Evolutionary conservation across 2,329 filamentous ascomycete species (phyloP).

Genomic region (Aspergillus pseudoterreus): DNA sequence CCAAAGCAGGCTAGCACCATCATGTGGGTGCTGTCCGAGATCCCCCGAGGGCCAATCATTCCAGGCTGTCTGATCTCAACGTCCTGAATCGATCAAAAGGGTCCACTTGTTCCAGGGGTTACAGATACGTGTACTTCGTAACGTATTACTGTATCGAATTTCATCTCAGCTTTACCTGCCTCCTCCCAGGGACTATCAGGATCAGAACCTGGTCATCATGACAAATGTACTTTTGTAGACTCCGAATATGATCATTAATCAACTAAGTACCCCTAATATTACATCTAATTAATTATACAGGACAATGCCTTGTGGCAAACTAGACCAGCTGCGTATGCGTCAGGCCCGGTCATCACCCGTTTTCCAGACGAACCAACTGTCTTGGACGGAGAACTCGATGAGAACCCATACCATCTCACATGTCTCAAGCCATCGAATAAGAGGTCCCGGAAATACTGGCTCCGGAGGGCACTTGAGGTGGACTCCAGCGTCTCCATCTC

Average conservation of each 20-base stretch:
- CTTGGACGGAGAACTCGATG: neutral
- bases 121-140: slow-evolving; percentile 1
- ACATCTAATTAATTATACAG: too few relatives aligned
- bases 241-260: too few relatives aligned
- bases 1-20: slow-evolving; percentile 7
- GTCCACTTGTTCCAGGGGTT: slow-evolving; percentile 5
- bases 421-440: neutral
- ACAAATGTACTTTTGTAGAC: too few relatives aligned
- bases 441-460: neutral
- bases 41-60: slow-evolving; percentile 16
- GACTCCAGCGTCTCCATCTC: neutral
- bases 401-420: neutral
- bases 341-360: neutral
- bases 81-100: slow-evolving; percentile 5
- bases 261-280: too few relatives aligned
- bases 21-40: slow-evolving; percentile 12
- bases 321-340: neutral
- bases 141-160: neutral
- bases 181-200: too few relatives aligned
- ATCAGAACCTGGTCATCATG: too few relatives aligned
- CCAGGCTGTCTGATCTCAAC: slow-evolving; percentile 11
- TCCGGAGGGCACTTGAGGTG: neutral
- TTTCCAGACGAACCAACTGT: neutral
- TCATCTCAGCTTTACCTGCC: neutral
- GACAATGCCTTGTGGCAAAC: too few relatives aligned